A percentile compares a stretch with the other conserved stretches of the same genome.
Conservation (phyloP, 768 basidiomycete species). For the Paxillus ammoniavirescens region DNA sequence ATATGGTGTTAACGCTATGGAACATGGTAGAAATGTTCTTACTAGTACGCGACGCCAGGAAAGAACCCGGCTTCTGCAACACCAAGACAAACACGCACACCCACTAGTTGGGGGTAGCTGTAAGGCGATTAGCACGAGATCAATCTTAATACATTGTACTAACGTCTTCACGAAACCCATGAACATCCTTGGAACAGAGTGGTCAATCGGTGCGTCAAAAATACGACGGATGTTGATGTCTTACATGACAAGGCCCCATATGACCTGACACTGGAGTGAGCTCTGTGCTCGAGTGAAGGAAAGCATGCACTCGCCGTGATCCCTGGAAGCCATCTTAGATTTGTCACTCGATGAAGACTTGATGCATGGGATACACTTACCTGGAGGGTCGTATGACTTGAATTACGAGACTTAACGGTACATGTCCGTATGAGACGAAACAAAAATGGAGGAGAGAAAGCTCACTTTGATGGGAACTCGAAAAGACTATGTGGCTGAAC, state of each 20-base stretch:
- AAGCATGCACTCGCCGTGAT: conserved; percentile 47
- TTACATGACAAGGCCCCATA: conserved; percentile 67
- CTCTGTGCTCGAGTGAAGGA: background rate
- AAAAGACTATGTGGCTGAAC: conserved; percentile 37
- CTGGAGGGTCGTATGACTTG: conserved; percentile 62
- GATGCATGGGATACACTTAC: too few species aligned
- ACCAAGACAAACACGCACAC: conserved; percentile 56
- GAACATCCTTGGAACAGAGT: conserved; percentile 41
- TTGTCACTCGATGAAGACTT: conserved; percentile 35
- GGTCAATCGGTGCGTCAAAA: conserved; percentile 3
- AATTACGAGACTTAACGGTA: conserved; percentile 36
- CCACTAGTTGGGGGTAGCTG: conserved; percentile 64
- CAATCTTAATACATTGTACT: background rate
- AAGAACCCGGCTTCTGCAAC: conserved; percentile 70
- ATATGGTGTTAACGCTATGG: background rate
- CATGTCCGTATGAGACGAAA: background rate
- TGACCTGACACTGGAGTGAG: conserved; percentile 36
- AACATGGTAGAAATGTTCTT: conserved; percentile 10
- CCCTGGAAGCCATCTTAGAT: conserved; percentile 55
- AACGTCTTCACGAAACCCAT: conserved; percentile 72
- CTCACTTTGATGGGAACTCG: conserved; percentile 69
- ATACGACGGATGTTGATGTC: too few species aligned
- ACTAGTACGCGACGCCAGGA: conserved; percentile 77
- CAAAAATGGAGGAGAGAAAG: background rate
- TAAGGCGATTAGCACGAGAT: background rate